These are phyloP conservation scores for Leptomonas pyrrhocoris DNA, from an alignment of 208 protist genomes.

Conservation along the genomic window DNA sequence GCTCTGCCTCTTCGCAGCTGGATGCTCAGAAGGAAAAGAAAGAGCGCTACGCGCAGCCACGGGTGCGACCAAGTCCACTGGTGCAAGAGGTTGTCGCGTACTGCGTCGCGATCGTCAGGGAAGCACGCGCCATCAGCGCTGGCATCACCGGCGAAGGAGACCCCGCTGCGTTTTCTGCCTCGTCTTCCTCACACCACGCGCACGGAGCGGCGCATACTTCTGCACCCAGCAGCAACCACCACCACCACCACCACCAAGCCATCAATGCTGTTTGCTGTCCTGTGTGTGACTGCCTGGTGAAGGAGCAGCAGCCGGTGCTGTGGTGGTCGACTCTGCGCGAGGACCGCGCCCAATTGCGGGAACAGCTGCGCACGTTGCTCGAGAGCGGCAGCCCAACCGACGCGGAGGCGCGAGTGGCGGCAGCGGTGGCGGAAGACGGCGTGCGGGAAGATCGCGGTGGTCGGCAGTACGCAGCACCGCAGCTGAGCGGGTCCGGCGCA, in stretches of 20 bases:
- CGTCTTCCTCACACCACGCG: too few species aligned
- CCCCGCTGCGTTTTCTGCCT: background rate
- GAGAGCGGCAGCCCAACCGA: conserved; percentile 17
- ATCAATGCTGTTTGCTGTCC: conserved; percentile 34
- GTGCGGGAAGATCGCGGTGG: conserved; percentile 19
- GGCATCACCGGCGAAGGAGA: conserved; percentile 22
- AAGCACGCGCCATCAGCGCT: conserved; percentile 38
- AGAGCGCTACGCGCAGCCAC: background rate
- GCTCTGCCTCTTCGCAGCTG: background rate
- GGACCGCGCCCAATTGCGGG: conserved; percentile 34
- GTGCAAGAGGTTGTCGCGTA: conserved; percentile 31
- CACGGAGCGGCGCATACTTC: too few species aligned
- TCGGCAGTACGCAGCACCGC: conserved; percentile 21
- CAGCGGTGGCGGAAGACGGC: conserved; percentile 16
- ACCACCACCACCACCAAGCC: background rate
- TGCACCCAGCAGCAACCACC: background rate
- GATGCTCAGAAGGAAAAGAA: background rate
- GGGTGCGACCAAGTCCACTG: conserved; percentile 19
- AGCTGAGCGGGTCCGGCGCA: conserved; percentile 33
- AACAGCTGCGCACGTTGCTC: conserved; percentile 28
- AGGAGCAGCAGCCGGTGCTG: conserved; percentile 31
- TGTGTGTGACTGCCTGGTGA: conserved; percentile 42
- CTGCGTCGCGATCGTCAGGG: conserved; percentile 52
- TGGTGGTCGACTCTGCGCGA: conserved; percentile 44
- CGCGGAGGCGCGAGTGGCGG: conserved; percentile 4